These are phyloP conservation scores for Populus ilicifolia DNA, from an alignment of 345 rosid genomes.

Conservation along the genomic window DNA sequence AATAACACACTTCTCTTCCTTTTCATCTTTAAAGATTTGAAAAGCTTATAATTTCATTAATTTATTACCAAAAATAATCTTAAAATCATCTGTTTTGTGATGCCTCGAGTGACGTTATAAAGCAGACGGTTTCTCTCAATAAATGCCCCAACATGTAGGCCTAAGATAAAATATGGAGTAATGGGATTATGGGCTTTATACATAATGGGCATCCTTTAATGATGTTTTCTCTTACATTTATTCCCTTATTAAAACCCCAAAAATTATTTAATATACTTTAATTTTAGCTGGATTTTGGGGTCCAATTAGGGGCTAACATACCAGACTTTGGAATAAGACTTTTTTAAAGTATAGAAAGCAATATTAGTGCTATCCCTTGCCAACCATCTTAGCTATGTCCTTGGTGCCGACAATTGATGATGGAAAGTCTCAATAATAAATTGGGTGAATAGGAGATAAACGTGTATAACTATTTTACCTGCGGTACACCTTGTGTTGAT, in stretches of 20 bases:
- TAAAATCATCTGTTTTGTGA: too few species aligned
- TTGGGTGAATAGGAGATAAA: neutral
- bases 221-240: too few species aligned
- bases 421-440: neutral
- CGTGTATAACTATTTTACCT: neutral
- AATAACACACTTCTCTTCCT: too few species aligned
- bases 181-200: neutral
- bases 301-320: neutral
- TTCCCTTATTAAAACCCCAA: neutral
- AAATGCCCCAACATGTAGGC: neutral
- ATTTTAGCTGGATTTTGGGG: neutral
- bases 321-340: neutral
- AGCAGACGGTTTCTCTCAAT: too few species aligned
- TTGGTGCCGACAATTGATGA: neutral
- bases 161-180: neutral
- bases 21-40: too few species aligned
- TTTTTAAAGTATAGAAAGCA: neutral
- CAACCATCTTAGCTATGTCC: neutral
- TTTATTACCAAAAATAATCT: too few species aligned
- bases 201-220: too few species aligned
- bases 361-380: neutral
- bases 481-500: too few species aligned
- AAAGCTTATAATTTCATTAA: too few species aligned
- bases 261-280: neutral
- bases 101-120: too few species aligned